A percentile compares a stretch with the other conserved stretches of the same genome.
Evolutionary conservation across 768 basidiomycete species (phyloP).

Genomic region (Scleroderma bovista): DNA sequence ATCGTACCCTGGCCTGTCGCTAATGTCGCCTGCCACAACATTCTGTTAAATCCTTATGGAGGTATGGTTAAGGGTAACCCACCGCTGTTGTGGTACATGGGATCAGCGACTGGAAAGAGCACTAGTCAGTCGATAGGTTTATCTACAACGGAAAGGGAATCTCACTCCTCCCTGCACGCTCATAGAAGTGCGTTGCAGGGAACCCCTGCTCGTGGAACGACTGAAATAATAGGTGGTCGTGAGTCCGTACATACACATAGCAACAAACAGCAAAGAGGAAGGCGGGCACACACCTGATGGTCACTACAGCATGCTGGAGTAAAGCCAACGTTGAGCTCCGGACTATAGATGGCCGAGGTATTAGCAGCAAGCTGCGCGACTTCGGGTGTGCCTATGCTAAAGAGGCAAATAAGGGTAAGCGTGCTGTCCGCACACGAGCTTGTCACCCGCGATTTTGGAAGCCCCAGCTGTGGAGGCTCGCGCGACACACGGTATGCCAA

Average conservation of each 20-base stretch:
- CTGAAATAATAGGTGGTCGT: conserved; percentile 32
- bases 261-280: no score
- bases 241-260: not conserved
- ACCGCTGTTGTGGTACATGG: conserved; percentile 87
- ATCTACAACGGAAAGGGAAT: not conserved
- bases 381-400: conserved; percentile 74
- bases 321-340: conserved; percentile 66
- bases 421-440: not conserved
- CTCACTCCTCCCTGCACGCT: conserved; percentile 72
- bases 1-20: conserved; percentile 76
- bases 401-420: not conserved
- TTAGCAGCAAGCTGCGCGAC: conserved; percentile 72
- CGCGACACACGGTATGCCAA: conserved; percentile 72
- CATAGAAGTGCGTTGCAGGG: conserved; percentile 84
- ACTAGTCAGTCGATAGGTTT: no score
- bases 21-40: conserved; percentile 58
- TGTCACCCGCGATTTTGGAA: conserved; percentile 57
- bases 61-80: conserved; percentile 13
- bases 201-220: conserved; percentile 80
- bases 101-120: conserved; percentile 63
- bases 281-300: conserved; percentile 53
- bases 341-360: conserved; percentile 73
- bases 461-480: conserved; percentile 80
- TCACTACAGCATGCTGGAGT: conserved; percentile 87
- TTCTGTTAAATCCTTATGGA: not conserved